These are phyloP conservation scores for Gyromitra esculenta DNA, from an alignment of 2,329 filamentous ascomycete genomes.

Conservation along the genomic window DNA sequence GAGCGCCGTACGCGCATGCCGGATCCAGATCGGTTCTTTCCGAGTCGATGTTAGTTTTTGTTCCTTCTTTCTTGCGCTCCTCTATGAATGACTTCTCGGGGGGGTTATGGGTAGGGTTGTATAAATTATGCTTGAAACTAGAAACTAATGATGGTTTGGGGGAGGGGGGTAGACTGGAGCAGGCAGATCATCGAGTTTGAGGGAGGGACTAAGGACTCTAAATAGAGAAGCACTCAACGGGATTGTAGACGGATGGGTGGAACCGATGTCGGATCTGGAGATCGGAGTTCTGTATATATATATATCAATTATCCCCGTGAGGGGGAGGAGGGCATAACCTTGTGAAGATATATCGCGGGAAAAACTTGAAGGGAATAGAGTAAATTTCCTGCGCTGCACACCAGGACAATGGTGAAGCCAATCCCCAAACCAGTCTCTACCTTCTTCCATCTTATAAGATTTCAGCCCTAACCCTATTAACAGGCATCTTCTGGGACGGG, in stretches of 20 bases:
- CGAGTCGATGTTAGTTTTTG: slow-evolving; percentile 77
- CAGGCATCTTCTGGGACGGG: background rate
- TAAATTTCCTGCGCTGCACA: slow-evolving; percentile 19
- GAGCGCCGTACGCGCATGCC: slow-evolving; percentile 80
- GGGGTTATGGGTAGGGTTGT: too few species aligned
- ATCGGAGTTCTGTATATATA: slow-evolving; percentile 42
- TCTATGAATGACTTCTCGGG: too few species aligned
- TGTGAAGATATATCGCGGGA: background rate
- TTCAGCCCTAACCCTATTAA: background rate
- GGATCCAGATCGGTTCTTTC: slow-evolving; percentile 79
- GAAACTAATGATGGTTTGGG: slow-evolving; percentile 2
- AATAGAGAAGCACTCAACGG: slow-evolving; percentile 10
- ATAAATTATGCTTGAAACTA: too few species aligned
- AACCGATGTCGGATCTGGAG: slow-evolving; percentile 1
- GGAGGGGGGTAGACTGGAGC: slow-evolving; percentile 70
- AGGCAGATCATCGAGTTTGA: slow-evolving; percentile 77
- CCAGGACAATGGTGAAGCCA: background rate
- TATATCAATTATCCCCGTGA: slow-evolving; percentile 14
- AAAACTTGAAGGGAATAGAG: slow-evolving; percentile 16
- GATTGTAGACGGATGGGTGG: slow-evolving; percentile 8
- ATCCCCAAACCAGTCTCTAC: background rate
- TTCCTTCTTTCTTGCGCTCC: background rate
- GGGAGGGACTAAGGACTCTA: slow-evolving; percentile 60
- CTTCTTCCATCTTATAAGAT: background rate
- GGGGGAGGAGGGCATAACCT: background rate